Conservation (phyloP, 2,329 filamentous ascomycete species). For the Chaetomium globosum region DNA sequence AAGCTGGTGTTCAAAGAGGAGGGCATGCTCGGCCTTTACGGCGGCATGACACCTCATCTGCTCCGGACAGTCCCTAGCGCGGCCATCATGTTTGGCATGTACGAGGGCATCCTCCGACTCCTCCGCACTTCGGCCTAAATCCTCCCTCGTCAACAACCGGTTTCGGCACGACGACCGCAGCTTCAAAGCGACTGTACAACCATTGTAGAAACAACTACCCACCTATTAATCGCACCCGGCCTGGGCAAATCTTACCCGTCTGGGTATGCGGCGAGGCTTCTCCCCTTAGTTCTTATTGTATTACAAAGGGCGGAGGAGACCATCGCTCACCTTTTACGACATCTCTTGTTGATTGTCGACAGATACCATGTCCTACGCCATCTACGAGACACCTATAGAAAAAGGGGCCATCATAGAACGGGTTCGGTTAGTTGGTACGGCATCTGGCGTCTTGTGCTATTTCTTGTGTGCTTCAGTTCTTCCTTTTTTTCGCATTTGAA, state of each 20-base stretch:
- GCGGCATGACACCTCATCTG: constrained; percentile 87
- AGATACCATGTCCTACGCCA: constrained; percentile 19
- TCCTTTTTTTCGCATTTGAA: constrained; percentile 17
- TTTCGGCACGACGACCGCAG: not conserved
- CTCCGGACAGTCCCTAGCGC: constrained; percentile 89
- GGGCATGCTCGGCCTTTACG: constrained; percentile 82
- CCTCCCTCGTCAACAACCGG: not conserved
- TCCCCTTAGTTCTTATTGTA: not conserved
- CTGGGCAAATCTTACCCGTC: not conserved
- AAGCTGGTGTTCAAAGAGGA: constrained; percentile 85
- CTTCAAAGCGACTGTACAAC: constrained; percentile 17
- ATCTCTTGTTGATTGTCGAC: constrained; percentile 13
- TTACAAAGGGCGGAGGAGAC: not conserved
- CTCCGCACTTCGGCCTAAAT: constrained; percentile 42
- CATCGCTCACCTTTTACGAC: not conserved
- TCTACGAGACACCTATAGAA: constrained; percentile 19
- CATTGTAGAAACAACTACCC: constrained; percentile 18
- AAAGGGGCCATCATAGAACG: constrained; percentile 20
- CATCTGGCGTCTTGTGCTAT: constrained; percentile 13
- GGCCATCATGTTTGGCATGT: constrained; percentile 96
- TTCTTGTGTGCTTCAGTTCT: not conserved
- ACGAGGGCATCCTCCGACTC: constrained; percentile 59
- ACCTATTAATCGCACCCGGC: constrained; percentile 9
- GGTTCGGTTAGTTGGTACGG: constrained; percentile 5
- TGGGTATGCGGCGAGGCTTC: not conserved